Conservation (phyloP, 2,329 filamentous ascomycete genomes). For the Colletotrichum viniferum region DNA sequence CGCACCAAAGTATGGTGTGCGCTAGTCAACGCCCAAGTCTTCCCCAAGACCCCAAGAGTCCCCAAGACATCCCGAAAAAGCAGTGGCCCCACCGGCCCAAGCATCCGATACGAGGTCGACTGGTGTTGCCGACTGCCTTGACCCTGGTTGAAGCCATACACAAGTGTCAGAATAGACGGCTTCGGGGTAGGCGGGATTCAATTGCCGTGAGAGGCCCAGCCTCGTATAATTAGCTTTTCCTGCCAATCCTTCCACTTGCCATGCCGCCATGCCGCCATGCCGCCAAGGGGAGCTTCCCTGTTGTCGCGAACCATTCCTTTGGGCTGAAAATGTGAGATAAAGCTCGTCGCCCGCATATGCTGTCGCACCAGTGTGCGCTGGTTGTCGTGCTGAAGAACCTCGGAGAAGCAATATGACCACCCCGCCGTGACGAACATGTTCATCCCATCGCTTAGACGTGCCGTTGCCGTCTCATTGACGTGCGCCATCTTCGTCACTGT, state of each 20-base stretch:
- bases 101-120: constrained; percentile 9
- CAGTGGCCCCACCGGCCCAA: background rate
- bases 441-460: background rate
- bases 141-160: background rate
- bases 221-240: background rate
- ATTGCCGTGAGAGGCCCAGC: background rate
- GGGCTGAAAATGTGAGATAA: background rate
- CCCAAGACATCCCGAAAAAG: constrained; percentile 5
- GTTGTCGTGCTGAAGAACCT: background rate
- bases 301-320: background rate
- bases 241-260: background rate
- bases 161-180: background rate
- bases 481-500: background rate
- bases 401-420: background rate
- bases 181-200: background rate
- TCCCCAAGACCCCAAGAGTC: background rate
- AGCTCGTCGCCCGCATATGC: background rate
- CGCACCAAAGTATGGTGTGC: background rate
- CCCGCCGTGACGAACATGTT: background rate
- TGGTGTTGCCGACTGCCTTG: background rate
- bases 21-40: background rate
- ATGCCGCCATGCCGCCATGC: background rate
- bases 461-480: background rate
- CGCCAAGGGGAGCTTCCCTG: background rate
- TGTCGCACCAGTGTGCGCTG: background rate